These are phyloP conservation scores for Corymbia calophylla DNA, from an alignment of 441 rosid species.

Conservation along the genomic window DNA sequence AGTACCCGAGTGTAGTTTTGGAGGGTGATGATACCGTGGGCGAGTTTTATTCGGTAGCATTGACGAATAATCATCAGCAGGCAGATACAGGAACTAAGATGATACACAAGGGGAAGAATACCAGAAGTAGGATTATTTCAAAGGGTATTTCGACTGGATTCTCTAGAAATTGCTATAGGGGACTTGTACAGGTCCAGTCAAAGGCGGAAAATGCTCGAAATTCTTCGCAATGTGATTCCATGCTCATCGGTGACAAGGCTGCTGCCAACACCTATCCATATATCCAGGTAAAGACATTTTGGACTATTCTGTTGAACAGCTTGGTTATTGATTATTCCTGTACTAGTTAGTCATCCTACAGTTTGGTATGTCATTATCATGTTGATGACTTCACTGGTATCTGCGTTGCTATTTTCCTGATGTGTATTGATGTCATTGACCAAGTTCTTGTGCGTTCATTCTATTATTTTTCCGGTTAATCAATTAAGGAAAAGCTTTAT, in stretches of 20 bases:
- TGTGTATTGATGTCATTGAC: neutral
- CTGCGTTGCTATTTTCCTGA: neutral
- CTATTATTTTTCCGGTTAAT: neutral
- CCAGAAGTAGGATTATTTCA: slow-evolving; percentile 81
- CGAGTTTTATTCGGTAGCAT: slow-evolving; percentile 88
- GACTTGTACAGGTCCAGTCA: slow-evolving; percentile 89
- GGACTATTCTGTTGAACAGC: neutral
- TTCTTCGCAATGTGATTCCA: slow-evolving; percentile 88
- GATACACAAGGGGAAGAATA: slow-evolving; percentile 94
- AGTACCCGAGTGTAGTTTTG: slow-evolving; percentile 86
- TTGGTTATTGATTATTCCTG: neutral
- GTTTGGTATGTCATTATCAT: neutral
- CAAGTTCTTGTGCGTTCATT: neutral
- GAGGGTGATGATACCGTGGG: slow-evolving; percentile 86
- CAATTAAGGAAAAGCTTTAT: neutral
- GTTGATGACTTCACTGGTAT: neutral
- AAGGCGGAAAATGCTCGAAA: slow-evolving; percentile 87
- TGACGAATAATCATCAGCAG: slow-evolving; percentile 87
- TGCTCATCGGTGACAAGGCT: slow-evolving; percentile 94
- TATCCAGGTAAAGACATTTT: slow-evolving; percentile 52
- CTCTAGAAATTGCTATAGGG: slow-evolving; percentile 89
- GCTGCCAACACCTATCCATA: slow-evolving; percentile 98
- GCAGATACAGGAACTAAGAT: slow-evolving; percentile 97
- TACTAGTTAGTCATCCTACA: neutral
- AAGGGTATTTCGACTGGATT: slow-evolving; percentile 88